Evolutionary conservation across 768 basidiomycete species (phyloP).

Genomic region (Xerocomellus chrysenteron): DNA sequence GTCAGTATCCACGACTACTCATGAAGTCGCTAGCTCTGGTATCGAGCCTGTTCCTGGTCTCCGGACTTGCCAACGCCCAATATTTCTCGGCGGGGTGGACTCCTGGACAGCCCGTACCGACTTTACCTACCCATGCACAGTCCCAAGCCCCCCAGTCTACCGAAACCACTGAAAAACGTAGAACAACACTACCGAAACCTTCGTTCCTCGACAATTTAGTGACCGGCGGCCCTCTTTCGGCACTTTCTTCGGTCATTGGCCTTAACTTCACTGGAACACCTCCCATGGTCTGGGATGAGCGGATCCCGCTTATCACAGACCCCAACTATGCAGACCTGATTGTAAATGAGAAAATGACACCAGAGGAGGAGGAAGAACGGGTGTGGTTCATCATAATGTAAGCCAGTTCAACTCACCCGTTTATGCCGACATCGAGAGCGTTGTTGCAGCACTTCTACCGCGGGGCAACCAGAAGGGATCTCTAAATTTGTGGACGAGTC

Average conservation of each 20-base stretch:
- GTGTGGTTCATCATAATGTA: constrained; percentile 82
- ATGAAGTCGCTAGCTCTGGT: constrained; percentile 52
- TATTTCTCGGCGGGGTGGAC: constrained; percentile 84
- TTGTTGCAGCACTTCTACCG: constrained; percentile 53
- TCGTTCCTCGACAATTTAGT: constrained; percentile 41
- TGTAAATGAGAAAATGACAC: constrained; percentile 63
- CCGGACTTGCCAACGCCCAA: constrained; percentile 47
- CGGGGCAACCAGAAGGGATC: constrained; percentile 57
- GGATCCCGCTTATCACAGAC: constrained; percentile 80
- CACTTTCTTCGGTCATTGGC: constrained; percentile 57
- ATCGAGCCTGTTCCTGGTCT: constrained; percentile 29
- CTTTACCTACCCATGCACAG: constrained; percentile 13
- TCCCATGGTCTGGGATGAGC: constrained; percentile 58
- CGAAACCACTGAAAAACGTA: constrained; percentile 25
- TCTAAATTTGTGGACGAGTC: constrained; percentile 69
- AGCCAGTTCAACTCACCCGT: constrained; percentile 25
- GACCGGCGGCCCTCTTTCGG: constrained; percentile 51
- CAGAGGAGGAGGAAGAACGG: constrained; percentile 63
- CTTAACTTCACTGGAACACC: constrained; percentile 64
- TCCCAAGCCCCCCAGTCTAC: constrained; percentile 24
- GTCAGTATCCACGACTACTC: background rate
- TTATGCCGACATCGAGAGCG: background rate
- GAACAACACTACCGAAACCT: constrained; percentile 9
- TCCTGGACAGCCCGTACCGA: constrained; percentile 61
- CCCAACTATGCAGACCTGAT: constrained; percentile 73